Base-by-base conservation (phyloP, 2,329 filamentous ascomycete species). In the Rasamsonia emersonii region DNA sequence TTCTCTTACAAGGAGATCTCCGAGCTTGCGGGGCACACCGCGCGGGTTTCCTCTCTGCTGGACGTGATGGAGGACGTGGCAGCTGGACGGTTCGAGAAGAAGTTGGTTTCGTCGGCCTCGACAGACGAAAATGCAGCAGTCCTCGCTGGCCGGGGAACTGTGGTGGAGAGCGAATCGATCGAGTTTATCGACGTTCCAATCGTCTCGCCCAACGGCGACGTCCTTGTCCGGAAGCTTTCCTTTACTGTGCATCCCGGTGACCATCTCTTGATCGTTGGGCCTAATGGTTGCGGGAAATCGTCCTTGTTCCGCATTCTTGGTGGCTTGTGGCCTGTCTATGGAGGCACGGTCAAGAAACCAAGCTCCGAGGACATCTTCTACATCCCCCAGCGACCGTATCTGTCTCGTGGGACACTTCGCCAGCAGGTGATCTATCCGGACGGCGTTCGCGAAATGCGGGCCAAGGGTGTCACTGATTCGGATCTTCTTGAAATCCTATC, bases 391-490 rank as follows among this genome's bases (percentile, higher is more conserved):
- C 78, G 91, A 2, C 91, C 91, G 0, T 98, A 98, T 53, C 73
- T 98, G 2, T 91, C 84, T 9, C 78, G 86, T 32, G 91, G 91
- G 14, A 86, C 83, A 2, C 74, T 98, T n/a, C 79, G 91, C 23
- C 86, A 96, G 57, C 91, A 98, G 52, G 86, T 98, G 47, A 94
- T 91, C 38, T 98, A 98, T 59, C 91, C 91, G 0, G 91, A 98
- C 58, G 82, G 78, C 6, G 61, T 93, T 11, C 79, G 84, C 31
- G 82, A 88, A 42, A 94, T 95, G 79, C 83, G 84, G 25, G 74
- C 79, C 40, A 88, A 86, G 50, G 79, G 82, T 28, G 71, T 91
- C 19, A 86, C 82, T 0, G 91, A 98, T 52, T 68, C 71, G 0
- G 84, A 95, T 47, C 75, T 98, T 1, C 67, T 81, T 38, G 68